Evolutionary conservation across 257 asterid genomes (phyloP), one percentile per base, ranked within the genome.

Genomic region (Euphrasia confusa): DNA sequence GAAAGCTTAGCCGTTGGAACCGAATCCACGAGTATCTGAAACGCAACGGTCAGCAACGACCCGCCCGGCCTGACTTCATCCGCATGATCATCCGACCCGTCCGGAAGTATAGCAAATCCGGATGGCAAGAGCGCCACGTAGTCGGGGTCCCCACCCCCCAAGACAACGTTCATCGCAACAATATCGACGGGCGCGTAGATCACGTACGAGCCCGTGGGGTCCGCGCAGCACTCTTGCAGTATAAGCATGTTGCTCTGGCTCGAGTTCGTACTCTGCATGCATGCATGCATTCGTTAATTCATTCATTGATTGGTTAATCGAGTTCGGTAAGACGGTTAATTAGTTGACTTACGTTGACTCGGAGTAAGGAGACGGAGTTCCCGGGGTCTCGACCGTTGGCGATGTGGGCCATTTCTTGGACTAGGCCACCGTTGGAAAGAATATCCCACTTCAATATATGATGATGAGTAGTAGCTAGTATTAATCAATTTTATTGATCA

Each of bases 81-180:
- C 0, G 67, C 52, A 2, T 66, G 60, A 35, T 58, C 40, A 24
- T 15, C 15, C 7, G 77, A 75, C 24, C 81, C 88, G 2, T 82
- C 85, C 2, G 88, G 88, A 0, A 82, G 83, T 61, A 82, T 79
- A 30, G 85, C 85, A 18, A 82, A 82, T 12, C 88, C 88, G 4
- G 88, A 82, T 3, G 88, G 88, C 39, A 82, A 54, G 15, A 82
- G 80, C 30, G 88, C 85, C 0, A 79, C 85, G 35, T 79, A 79
- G 13, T 82, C 80, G 0, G 88, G 85, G 50, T 82, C 80, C 0
- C 85, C 88, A 1, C 88, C 88, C 6, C 72, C 69, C 40, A 82
- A 26, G 64, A 82, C 85, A 2, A 73, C 80, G 44, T 81, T 76
- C 86, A 81, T 81, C 4, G 83, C 79, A 0, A 65, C 72, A 10